Evolutionary conservation across 2,329 filamentous ascomycete species (phyloP), one percentile per base, ranked within the genome.

Genomic region (Aspergillus aculeatinus): DNA sequence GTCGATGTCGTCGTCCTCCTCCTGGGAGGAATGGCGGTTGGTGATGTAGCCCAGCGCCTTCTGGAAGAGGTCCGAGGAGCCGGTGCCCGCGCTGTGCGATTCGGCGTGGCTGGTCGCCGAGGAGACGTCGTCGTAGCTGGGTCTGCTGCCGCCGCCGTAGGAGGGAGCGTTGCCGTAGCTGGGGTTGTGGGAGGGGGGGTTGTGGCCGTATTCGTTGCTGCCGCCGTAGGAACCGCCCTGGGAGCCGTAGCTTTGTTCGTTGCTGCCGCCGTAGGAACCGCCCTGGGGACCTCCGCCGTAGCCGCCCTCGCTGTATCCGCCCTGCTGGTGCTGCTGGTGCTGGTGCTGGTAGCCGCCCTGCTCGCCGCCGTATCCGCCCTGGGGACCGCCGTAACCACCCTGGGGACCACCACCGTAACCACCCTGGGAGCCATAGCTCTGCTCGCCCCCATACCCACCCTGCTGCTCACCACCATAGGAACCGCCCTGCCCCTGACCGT

Each of bases 31-130:
- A 63, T 85, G 81, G 16, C 77, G 73, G 2, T 70, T 63, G 11
- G 73, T 65, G 44, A 90, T 76, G 72, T 83, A 79, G 55, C 80
- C 78, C 23, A 89, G 72, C 1, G 84, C 86, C 21, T 74, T 78
- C 63, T 77, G 80, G 78, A 89, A 89, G 48, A 89, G 65, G 5
- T 44, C 39, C 14, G 67, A 69, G 5, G 84, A 81, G 35, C 82
- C 77, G 65, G 74, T 71, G 66, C 74, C 70, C n/a, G 80, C 80
- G 58, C 83, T 76, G 66, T 87, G 80, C 58, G 82, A 76, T 29
- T 81, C 72, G 19, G 87, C 87, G 65, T 87, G 83, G 47, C 80
- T 72, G 51, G 80, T 77, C 9, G 85, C 85, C 53, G 79, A 79
- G 51, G 77, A 79, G 70, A 84, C 80, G 65, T 88, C 83, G 64